Evolutionary conservation across 1,139 yeast genomes (phyloP).

Genomic region (Nakaseomyces delphensis): DNA sequence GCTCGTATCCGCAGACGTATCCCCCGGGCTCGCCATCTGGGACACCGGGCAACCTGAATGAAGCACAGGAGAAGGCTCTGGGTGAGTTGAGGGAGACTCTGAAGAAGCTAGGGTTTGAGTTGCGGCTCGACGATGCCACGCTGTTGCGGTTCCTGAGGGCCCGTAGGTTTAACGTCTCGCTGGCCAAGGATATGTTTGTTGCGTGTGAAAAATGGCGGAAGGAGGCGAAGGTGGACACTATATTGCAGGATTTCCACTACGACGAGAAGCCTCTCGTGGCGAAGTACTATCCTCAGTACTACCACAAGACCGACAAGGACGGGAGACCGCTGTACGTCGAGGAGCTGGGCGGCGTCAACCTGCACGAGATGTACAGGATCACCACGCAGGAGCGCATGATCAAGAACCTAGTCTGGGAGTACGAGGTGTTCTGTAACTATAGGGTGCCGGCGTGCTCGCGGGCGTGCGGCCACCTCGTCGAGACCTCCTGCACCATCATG

Average conservation of each 20-base stretch:
- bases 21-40: constrained; percentile 60
- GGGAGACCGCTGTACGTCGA: constrained; percentile 93
- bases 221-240: constrained; percentile 75
- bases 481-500: constrained; percentile 89
- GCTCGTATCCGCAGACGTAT: constrained; percentile 59
- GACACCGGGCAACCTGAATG: constrained; percentile 67
- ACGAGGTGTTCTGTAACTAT: constrained; percentile 72
- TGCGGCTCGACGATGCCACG: constrained; percentile 76
- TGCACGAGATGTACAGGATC: constrained; percentile 80
- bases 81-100: constrained; percentile 50
- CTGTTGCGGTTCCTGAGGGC: constrained; percentile 84
- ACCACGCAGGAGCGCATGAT: constrained; percentile 93
- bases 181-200: constrained; percentile 71
- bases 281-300: constrained; percentile 84
- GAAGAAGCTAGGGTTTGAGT: constrained; percentile 52
- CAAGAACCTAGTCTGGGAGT: constrained; percentile 90
- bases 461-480: constrained; percentile 62
- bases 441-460: constrained; percentile 92
- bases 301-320: constrained; percentile 90
- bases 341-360: constrained; percentile 80
- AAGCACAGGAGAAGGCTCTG: constrained; percentile 52
- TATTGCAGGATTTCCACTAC: constrained; percentile 76
- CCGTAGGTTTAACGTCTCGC: constrained; percentile 73
- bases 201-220: constrained; percentile 86
- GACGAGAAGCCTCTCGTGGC: constrained; percentile 83